Conservation (phyloP, 1,284 basidiomycete genomes). For the Melampsora americana region DNA sequence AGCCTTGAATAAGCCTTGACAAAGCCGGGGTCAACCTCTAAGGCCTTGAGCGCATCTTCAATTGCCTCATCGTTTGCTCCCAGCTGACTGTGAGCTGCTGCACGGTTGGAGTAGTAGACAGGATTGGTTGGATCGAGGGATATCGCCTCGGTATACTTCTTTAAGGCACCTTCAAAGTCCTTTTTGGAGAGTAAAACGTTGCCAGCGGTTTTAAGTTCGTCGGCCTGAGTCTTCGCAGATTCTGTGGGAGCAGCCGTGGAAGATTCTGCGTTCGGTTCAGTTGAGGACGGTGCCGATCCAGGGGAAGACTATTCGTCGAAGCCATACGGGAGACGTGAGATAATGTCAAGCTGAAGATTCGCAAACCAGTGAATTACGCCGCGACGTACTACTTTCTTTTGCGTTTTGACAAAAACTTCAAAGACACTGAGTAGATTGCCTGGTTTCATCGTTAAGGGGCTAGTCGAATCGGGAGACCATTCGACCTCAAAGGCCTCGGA, state of each 20-base stretch:
- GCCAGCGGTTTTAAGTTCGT: constrained; percentile 75
- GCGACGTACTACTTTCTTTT: constrained; percentile 57
- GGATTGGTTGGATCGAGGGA: constrained; percentile 69
- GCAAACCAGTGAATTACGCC: constrained; percentile 55
- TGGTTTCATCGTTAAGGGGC: constrained; percentile 71
- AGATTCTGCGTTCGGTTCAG: constrained; percentile 49
- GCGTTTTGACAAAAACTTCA: constrained; percentile 81
- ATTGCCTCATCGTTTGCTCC: constrained; percentile 80
- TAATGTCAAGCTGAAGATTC: constrained; percentile 27
- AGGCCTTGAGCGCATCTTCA: constrained; percentile 80
- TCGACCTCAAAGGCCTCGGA: constrained; percentile 85
- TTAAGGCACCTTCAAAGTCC: constrained; percentile 78
- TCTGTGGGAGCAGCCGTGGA: constrained; percentile 55
- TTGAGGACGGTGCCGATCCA: constrained; percentile 46
- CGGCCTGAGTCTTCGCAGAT: constrained; percentile 73
- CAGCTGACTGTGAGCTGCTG: constrained; percentile 88
- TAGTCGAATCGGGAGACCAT: constrained; percentile 62
- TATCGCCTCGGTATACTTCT: constrained; percentile 74
- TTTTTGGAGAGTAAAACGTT: constrained; percentile 78
- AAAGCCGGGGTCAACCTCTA: constrained; percentile 80
- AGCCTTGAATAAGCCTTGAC: constrained; percentile 92
- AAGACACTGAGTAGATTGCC: constrained; percentile 76
- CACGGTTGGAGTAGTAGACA: constrained; percentile 74
- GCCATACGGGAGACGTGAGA: background rate
- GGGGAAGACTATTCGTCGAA: background rate